Conservation (phyloP, 192 early-diverging fungal species). For the Phlyctochytrium bullatum region DNA sequence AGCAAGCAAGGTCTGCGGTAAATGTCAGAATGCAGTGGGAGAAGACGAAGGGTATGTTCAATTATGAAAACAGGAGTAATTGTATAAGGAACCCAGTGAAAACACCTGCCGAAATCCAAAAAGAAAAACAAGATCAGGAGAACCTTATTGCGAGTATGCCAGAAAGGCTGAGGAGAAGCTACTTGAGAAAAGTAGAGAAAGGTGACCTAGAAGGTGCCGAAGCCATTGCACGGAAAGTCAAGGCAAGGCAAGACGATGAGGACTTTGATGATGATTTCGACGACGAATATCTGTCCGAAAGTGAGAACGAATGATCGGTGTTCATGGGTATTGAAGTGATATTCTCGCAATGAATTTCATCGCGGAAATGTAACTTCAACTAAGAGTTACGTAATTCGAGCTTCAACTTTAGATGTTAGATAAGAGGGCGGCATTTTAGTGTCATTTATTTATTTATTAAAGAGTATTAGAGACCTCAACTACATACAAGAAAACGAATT, state of each 20-base stretch:
- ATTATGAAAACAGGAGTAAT: no score
- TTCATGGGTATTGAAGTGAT: no score
- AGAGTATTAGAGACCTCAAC: no score
- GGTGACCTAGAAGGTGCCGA: slow-evolving; percentile 65
- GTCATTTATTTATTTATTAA: no score
- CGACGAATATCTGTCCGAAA: slow-evolving; percentile 51
- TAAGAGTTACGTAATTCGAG: no score
- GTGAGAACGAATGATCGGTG: no score
- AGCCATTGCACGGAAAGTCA: slow-evolving; percentile 24
- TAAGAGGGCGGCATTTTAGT: no score
- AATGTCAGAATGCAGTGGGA: slow-evolving; percentile 82
- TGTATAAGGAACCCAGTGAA: slow-evolving; percentile 33
- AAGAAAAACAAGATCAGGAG: slow-evolving; percentile 75
- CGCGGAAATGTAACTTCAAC: no score
- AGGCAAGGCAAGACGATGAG: slow-evolving; percentile 43
- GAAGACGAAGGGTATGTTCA: slow-evolving; percentile 26
- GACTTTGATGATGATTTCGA: slow-evolving; percentile 55
- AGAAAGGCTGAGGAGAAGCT: slow-evolving; percentile 80
- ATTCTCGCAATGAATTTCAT: no score
- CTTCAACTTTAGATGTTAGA: no score
- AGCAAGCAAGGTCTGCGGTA: slow-evolving; percentile 83
- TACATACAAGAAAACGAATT: no score
- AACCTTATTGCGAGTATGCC: slow-evolving; percentile 66
- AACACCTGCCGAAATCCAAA: slow-evolving; percentile 60
- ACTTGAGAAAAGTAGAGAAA: slow-evolving; percentile 74